Evolutionary conservation across 2,329 filamentous ascomycete species (phyloP).

Genomic region (Fusarium pininemorale): DNA sequence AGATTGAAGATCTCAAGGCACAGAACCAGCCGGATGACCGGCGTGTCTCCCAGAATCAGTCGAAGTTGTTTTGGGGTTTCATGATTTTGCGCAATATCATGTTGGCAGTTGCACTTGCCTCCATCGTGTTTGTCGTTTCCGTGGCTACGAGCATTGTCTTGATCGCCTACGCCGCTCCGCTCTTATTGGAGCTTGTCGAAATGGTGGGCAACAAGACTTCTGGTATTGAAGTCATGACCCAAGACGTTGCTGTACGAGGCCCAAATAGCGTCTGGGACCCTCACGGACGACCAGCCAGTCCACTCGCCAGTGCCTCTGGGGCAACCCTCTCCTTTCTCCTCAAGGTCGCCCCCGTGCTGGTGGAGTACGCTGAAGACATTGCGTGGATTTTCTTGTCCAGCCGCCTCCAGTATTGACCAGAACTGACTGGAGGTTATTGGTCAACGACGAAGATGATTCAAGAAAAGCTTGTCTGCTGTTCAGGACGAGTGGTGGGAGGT

Average conservation of each 20-base stretch:
- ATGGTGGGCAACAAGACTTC: neutral
- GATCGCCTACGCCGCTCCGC: too few species aligned
- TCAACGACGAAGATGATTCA: rapidly evolving
- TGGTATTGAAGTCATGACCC: neutral
- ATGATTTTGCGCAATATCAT: neutral
- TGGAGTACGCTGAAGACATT: neutral
- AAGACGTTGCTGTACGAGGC: neutral
- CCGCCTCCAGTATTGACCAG: neutral
- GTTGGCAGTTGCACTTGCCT: neutral
- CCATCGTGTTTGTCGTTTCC: neutral
- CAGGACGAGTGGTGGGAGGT: rapidly evolving
- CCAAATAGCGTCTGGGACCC: neutral
- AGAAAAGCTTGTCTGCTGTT: neutral
- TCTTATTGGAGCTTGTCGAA: neutral
- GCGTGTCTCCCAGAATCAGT: neutral
- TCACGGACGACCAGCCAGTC: neutral
- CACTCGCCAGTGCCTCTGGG: neutral
- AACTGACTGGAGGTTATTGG: neutral
- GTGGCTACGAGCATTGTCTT: neutral
- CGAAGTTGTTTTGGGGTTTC: neutral
- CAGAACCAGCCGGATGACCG: neutral
- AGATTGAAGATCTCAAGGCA: neutral
- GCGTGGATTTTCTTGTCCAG: neutral
- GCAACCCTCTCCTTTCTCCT: neutral
- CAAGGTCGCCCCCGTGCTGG: neutral